Percentiles rank a stretch among this genome's conserved stretches.
These are phyloP conservation scores for Rauvolfia tetraphylla DNA, from an alignment of 257 asterid species.

Conservation along the genomic window DNA sequence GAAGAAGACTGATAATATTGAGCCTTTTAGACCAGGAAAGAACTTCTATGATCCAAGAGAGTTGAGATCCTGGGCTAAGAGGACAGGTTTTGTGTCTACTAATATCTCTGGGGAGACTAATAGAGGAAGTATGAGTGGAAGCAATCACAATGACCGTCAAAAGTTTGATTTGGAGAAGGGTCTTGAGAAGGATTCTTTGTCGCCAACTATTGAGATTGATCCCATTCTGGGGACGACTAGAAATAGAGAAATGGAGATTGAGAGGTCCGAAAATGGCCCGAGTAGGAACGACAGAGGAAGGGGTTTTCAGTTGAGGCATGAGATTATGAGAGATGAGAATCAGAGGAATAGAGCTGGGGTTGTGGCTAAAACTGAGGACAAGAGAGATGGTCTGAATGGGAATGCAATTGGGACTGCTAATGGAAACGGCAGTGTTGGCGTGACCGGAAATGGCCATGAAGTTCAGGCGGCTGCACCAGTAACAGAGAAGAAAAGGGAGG, in stretches of 20 bases:
- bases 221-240: constrained; percentile 80
- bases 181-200: constrained; percentile 48
- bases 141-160: constrained; percentile 28
- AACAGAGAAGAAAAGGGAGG: constrained; percentile 47
- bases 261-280: constrained; percentile 38
- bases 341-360: constrained; percentile 28
- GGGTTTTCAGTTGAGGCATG: constrained; percentile 34
- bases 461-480: constrained; percentile 29
- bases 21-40: constrained; percentile 68
- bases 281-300: constrained; percentile 36
- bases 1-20: constrained; percentile 54
- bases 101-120: constrained; percentile 70
- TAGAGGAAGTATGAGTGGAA: constrained; percentile 41
- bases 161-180: constrained; percentile 70
- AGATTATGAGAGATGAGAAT: constrained; percentile 31
- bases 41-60: constrained; percentile 75
- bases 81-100: constrained; percentile 85
- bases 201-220: constrained; percentile 84
- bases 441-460: constrained; percentile 26
- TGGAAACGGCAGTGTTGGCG: constrained; percentile 14
- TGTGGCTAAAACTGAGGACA: constrained; percentile 32
- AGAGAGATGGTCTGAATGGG: constrained; percentile 35
- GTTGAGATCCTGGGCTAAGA: constrained; percentile 96
- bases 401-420: constrained; percentile 21
- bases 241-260: constrained; percentile 61